Percentiles rank a stretch among this genome's conserved stretches.
These are phyloP conservation scores for Pseudocercospora ulei DNA, from an alignment of 2,329 filamentous ascomycete species.

Conservation along the genomic window DNA sequence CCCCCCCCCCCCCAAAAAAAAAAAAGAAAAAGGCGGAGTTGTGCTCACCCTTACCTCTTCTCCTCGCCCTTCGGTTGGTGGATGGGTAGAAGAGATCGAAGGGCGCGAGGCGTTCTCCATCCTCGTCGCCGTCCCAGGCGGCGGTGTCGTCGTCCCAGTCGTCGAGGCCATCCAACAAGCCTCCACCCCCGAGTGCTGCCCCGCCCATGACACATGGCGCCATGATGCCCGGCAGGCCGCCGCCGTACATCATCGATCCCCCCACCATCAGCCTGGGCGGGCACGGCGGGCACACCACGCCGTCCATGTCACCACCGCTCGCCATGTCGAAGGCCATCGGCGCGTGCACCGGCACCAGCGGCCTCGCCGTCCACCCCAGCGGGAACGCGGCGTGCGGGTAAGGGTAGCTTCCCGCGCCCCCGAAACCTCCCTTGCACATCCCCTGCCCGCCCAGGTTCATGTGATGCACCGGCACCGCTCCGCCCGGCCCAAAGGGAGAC, in stretches of 20 bases:
- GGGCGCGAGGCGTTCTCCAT: slow-evolving; percentile 47
- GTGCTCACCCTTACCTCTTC: background rate
- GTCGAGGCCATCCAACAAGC: background rate
- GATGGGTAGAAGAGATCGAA: slow-evolving; percentile 2
- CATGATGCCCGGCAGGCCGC: too few species aligned
- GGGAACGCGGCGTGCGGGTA: slow-evolving; percentile 14
- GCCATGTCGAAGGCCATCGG: slow-evolving; percentile 1
- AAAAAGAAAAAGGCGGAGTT: too few species aligned
- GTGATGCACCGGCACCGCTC: slow-evolving; percentile 17
- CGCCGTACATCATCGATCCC: background rate
- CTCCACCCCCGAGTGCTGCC: too few species aligned
- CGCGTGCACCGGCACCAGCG: slow-evolving; percentile 7
- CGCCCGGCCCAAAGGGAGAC: slow-evolving; percentile 14
- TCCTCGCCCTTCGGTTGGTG: background rate
- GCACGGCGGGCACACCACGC: too few species aligned
- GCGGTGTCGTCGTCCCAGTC: slow-evolving; percentile 69
- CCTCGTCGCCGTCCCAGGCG: slow-evolving; percentile 53
- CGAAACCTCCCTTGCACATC: slow-evolving; percentile 10
- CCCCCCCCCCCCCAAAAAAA: too few species aligned
- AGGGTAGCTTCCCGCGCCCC: slow-evolving; percentile 20
- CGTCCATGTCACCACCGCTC: slow-evolving; percentile 5
- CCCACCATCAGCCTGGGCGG: too few species aligned
- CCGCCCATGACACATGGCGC: background rate
- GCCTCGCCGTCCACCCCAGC: slow-evolving; percentile 4
- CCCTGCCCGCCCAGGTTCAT: slow-evolving; percentile 20